Evolutionary conservation across 345 rosid genomes (phyloP), one percentile per base, ranked within the genome.

Genomic region (Salix udensis): DNA sequence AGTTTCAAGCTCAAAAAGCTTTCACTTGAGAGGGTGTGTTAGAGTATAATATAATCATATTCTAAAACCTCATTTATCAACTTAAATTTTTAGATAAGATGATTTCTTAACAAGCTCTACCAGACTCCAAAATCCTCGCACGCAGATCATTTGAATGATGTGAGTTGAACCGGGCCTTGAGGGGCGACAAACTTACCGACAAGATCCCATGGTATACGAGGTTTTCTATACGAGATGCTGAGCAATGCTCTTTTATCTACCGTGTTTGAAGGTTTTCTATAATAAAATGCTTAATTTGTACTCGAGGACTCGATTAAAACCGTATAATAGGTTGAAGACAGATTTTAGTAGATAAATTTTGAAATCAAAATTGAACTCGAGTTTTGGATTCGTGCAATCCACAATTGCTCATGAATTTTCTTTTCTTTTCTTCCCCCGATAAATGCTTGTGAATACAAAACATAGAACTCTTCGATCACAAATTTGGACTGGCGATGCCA

Each of bases 121-220:
- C 85, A 94, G 78, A 86, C 87, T 87, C 84, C 91, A 87, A 52
- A 64, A 81, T 74, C 82, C 88, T 60, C 67, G 76, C 66, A 74
- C 34, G 34, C 34, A 31, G 58, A 42, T 55, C 61, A 70, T 67
- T 78, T 79, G 88, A 85, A 74, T 67, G 77, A 76, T 72, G 72
- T 72, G 28, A 67, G 78, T 66, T 55, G 81, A 70, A 79, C 79
- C 50, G 92, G 88, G 65, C 88, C 88, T 81, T 82, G 85, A 82
- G 88, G 89, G 65, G 84, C 86, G 74, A 73, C 74, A 81, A 91
- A 80, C 79, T 84, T 82, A 78, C 98, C 98, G 68, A 91, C 97
- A 76, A 91, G 89, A 85, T 90, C 91, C 97, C 97, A 92, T 30
- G 65, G 77, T 65, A 40, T 37, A 28, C 46, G 44, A 77, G 84